Conservation (phyloP, 2,329 filamentous ascomycete species). For the Cladophialophora psammophila region DNA sequence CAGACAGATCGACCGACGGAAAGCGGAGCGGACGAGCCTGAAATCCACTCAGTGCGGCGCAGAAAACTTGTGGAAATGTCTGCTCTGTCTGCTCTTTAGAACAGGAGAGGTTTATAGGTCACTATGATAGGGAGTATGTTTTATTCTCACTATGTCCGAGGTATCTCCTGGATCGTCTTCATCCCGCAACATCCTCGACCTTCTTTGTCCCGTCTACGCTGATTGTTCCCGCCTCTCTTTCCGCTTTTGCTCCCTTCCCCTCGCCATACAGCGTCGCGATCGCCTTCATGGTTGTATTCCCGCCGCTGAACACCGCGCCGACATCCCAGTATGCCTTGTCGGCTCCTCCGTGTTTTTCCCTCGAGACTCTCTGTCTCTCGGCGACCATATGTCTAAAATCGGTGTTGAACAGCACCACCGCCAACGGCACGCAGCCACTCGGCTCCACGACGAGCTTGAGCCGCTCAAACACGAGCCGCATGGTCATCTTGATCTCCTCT, state of each 20-base stretch:
- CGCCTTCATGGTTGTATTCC: conserved; percentile 70
- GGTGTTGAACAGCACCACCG: conserved; percentile 83
- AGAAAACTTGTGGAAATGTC: too few species aligned
- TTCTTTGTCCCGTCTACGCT: conserved; percentile 32
- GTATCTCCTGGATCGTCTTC: neutral
- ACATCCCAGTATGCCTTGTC: conserved; percentile 74
- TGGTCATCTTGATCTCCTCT: conserved; percentile 77
- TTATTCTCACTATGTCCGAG: too few species aligned
- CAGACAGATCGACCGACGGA: too few species aligned
- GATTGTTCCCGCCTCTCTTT: conserved; percentile 34
- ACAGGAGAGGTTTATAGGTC: too few species aligned
- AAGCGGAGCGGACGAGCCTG: too few species aligned
- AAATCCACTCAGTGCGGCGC: too few species aligned
- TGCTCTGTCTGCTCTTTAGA: too few species aligned
- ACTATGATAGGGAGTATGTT: too few species aligned
- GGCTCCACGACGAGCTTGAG: conserved; percentile 93
- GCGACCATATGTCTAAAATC: conserved; percentile 74
- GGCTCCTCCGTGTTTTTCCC: conserved; percentile 58
- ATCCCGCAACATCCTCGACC: conserved; percentile 40
- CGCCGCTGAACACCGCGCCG: conserved; percentile 68
- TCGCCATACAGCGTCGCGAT: conserved; percentile 62
- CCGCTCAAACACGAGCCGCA: conserved; percentile 81
- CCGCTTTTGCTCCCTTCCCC: conserved; percentile 17
- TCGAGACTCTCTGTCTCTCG: conserved; percentile 51
- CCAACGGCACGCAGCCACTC: conserved; percentile 82